A percentile compares a stretch with the other conserved stretches of the same genome.
Conservation (phyloP, 148 eudicot species). For the Rhododendron williamsianum region DNA sequence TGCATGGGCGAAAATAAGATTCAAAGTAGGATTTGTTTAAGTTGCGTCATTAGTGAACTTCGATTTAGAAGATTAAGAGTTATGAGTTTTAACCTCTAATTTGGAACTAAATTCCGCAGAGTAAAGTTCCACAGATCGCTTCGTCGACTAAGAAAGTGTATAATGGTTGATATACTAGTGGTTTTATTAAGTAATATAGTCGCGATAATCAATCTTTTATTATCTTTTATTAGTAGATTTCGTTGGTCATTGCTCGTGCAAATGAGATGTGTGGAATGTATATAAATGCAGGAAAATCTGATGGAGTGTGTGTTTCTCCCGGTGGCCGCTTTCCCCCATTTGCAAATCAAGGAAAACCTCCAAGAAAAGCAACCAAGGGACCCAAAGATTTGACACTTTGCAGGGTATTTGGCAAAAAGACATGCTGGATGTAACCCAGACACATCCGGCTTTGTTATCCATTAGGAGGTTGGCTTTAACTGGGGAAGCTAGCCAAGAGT, state of each 20-base stretch:
- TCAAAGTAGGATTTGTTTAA: not conserved
- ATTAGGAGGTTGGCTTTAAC: slow-evolving; percentile 70
- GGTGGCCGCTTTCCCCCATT: slow-evolving; percentile 89
- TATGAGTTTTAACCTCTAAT: not conserved
- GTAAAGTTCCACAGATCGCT: not conserved
- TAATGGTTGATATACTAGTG: not conserved
- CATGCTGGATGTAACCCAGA: slow-evolving; percentile 93
- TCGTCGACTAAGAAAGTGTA: not conserved
- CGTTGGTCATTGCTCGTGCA: not conserved
- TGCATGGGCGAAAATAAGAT: not conserved
- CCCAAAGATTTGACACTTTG: slow-evolving; percentile 80
- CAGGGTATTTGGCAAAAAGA: slow-evolving; percentile 68
- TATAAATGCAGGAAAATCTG: slow-evolving; percentile 56
- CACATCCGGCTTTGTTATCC: slow-evolving; percentile 70
- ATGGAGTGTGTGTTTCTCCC: slow-evolving; percentile 74
- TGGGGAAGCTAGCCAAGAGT: slow-evolving; percentile 88
- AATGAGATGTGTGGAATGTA: slow-evolving; percentile 6
- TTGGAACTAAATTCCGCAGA: not conserved
- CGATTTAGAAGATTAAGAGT: not conserved
- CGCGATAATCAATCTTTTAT: not conserved
- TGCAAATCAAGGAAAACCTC: slow-evolving; percentile 73
- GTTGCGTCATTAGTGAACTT: not conserved
- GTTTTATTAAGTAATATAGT: not conserved
- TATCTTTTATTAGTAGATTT: not conserved
- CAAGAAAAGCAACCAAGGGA: slow-evolving; percentile 56